These are phyloP conservation scores for Hippophae rhamnoides DNA, from an alignment of 306 rosid genomes.

Conservation along the genomic window DNA sequence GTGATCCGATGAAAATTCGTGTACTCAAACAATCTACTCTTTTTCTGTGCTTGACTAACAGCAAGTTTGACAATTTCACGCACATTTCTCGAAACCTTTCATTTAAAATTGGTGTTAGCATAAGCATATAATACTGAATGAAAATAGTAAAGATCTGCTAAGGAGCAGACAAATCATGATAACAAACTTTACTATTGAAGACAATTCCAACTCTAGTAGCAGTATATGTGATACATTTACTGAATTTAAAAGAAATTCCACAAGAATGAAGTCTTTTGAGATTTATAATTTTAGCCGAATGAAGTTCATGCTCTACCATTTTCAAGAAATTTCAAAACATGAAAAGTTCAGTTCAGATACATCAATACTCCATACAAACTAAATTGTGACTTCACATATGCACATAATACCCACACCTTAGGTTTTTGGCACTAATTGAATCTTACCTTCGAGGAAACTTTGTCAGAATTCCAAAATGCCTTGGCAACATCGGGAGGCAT, in stretches of 20 bases:
- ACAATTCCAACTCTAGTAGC: too few species aligned
- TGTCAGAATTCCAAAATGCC: constrained; percentile 75
- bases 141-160: constrained; percentile 1
- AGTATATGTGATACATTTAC: too few species aligned
- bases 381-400: neutral
- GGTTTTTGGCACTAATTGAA: constrained; percentile 7
- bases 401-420: neutral
- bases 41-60: constrained; percentile 76
- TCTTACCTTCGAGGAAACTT: constrained; percentile 87
- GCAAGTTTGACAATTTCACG: constrained; percentile 91
- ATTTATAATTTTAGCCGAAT: neutral
- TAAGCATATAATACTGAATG: constrained; percentile 9
- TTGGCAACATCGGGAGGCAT: constrained; percentile 94
- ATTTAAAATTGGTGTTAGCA: constrained; percentile 15
- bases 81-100: constrained; percentile 65
- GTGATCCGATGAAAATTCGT: constrained; percentile 69
- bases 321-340: neutral
- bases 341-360: neutral
- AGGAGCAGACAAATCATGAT: neutral
- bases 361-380: neutral
- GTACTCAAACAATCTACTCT: constrained; percentile 54
- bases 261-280: neutral
- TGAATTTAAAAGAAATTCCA: neutral
- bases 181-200: neutral
- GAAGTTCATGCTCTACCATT: neutral